Conservation (phyloP, 768 basidiomycete genomes). For the Suillus bovinus region DNA sequence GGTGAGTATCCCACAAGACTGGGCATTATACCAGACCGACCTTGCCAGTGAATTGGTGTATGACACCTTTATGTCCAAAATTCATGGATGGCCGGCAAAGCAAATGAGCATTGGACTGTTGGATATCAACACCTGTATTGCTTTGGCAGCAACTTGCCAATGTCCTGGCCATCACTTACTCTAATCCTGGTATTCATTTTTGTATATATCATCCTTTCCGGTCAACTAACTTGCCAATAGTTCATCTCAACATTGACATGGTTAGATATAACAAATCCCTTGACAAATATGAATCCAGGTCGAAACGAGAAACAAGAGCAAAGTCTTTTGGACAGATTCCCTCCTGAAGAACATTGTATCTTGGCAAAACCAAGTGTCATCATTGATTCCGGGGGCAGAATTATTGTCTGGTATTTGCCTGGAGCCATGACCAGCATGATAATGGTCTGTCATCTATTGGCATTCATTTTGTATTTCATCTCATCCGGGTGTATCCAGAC, state of each 20-base stretch:
- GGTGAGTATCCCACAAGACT: background rate
- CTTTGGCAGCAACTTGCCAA: background rate
- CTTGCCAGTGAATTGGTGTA: background rate
- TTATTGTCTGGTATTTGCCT: constrained; percentile 1
- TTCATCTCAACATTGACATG: background rate
- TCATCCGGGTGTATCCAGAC: background rate
- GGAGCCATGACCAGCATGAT: background rate
- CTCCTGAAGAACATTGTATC: background rate
- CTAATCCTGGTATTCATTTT: background rate
- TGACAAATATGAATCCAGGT: background rate
- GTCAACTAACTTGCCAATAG: background rate
- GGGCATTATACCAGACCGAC: background rate
- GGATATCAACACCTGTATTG: background rate
- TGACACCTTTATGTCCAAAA: background rate
- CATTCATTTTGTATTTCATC: background rate
- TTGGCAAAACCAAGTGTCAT: background rate
- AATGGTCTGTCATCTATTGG: background rate
- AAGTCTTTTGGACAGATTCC: background rate
- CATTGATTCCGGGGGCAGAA: background rate
- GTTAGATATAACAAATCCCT: background rate
- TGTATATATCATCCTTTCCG: background rate
- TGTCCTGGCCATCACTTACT: background rate
- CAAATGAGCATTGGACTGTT: background rate
- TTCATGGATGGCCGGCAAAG: background rate
- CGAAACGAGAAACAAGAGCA: background rate